These are phyloP conservation scores for Butyriboletus loyo DNA, from an alignment of 768 basidiomycete genomes.

Conservation along the genomic window DNA sequence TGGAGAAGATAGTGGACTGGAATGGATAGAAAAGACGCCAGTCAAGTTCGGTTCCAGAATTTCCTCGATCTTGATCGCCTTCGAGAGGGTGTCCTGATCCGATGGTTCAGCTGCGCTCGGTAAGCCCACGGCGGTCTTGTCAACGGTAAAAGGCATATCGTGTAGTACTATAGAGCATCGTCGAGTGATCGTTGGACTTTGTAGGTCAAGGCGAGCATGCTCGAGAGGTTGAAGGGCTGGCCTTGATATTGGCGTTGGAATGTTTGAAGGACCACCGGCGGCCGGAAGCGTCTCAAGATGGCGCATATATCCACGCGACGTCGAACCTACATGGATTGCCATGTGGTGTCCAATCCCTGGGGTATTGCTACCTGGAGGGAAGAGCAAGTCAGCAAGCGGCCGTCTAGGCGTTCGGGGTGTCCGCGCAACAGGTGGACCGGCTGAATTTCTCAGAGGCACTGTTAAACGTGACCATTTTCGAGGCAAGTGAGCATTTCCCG, in stretches of 20 bases:
- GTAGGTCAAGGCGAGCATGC: background rate
- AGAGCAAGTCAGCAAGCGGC: conserved; percentile 19
- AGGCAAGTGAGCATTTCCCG: background rate
- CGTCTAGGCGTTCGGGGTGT: conserved; percentile 17
- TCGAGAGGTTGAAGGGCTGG: background rate
- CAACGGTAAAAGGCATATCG: background rate
- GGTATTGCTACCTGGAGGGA: background rate
- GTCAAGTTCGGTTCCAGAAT: background rate
- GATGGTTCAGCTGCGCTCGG: background rate
- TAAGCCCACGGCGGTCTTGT: background rate
- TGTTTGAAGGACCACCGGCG: background rate
- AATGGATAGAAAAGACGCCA: conserved; percentile 12
- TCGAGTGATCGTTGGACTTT: background rate
- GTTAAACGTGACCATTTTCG: conserved; percentile 12
- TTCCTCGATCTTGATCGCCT: conserved; percentile 21
- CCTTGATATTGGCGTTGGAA: background rate
- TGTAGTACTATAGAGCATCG: background rate
- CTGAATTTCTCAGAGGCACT: background rate
- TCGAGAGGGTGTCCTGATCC: conserved; percentile 2
- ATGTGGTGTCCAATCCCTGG: background rate
- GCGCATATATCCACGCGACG: conserved; percentile 13
- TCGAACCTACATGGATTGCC: background rate
- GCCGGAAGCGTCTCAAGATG: background rate
- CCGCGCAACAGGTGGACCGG: background rate
- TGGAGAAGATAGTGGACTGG: conserved; percentile 15